These are phyloP conservation scores for Chytriomyces confervae DNA, from an alignment of 192 early-diverging fungal species.

Conservation along the genomic window DNA sequence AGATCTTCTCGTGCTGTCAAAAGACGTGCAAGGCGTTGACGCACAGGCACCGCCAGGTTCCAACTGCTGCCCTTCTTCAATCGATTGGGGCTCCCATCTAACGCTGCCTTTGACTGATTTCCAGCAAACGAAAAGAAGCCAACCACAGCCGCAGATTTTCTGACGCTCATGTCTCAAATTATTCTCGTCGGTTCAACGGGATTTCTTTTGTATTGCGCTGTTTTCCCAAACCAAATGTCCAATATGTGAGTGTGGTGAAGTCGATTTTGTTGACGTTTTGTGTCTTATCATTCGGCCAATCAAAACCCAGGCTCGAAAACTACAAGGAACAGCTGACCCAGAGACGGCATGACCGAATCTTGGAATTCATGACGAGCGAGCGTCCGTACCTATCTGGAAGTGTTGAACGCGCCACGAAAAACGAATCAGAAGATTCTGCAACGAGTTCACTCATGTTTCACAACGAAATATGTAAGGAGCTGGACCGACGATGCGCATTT, in stretches of 20 bases:
- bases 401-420: conserved; percentile 4
- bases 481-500: not conserved
- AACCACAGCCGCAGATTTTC: conserved; percentile 7
- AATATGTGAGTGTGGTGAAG: not conserved
- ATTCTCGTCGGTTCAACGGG: conserved; percentile 28
- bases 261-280: too few relatives aligned
- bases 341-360: conserved; percentile 29
- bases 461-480: not conserved
- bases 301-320: conserved; percentile 9
- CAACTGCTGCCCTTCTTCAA: too few relatives aligned
- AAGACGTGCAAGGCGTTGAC: not conserved
- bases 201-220: conserved; percentile 4
- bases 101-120: too few relatives aligned
- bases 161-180: conserved; percentile 22
- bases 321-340: conserved; percentile 30
- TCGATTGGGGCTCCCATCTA: too few relatives aligned
- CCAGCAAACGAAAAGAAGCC: conserved; percentile 5
- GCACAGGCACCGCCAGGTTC: not conserved
- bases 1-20: not conserved
- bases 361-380: conserved; percentile 32
- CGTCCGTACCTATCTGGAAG: conserved; percentile 16
- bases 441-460: conserved; percentile 24
- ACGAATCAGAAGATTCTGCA: not conserved
- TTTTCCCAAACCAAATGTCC: conserved; percentile 12
- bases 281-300: not conserved